Evolutionary conservation across 2,329 filamentous ascomycete species (phyloP).

Genomic region (Diaporthe nobilis): DNA sequence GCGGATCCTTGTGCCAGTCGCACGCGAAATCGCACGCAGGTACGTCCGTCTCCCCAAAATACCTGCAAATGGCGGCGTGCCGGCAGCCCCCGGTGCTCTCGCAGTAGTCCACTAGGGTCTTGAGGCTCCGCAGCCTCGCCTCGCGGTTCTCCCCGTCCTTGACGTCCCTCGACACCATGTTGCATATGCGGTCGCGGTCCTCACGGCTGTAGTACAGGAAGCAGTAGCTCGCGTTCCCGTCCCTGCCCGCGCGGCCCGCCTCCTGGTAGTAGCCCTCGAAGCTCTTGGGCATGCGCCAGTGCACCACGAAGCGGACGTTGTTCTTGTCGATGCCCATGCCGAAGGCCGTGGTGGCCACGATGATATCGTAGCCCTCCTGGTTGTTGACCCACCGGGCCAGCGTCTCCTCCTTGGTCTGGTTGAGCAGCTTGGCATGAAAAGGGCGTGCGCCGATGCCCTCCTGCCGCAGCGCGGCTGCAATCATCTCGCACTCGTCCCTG

Average conservation of each 20-base stretch:
- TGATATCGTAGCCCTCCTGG: slow-evolving; percentile 85
- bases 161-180: slow-evolving; percentile 65
- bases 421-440: slow-evolving; percentile 79
- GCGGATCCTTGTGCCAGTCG: slow-evolving; percentile 81
- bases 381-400: slow-evolving; percentile 81
- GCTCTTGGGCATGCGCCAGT: slow-evolving; percentile 94
- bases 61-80: slow-evolving; percentile 80
- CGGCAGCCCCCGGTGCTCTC: slow-evolving; percentile 82
- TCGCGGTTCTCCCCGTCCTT: slow-evolving; percentile 59
- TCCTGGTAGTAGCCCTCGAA: slow-evolving; percentile 98
- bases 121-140: slow-evolving; percentile 73
- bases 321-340: slow-evolving; percentile 99
- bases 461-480: slow-evolving; percentile 75
- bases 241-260: slow-evolving; percentile 89
- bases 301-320: slow-evolving; percentile 92
- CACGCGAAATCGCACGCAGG: slow-evolving; percentile 81
- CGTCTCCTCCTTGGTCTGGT: slow-evolving; percentile 79
- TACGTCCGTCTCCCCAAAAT: slow-evolving; percentile 78
- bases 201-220: slow-evolving; percentile 93
- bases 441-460: slow-evolving; percentile 81
- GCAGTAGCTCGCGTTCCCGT: slow-evolving; percentile 88
- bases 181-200: slow-evolving; percentile 82
- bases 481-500: slow-evolving; percentile 79
- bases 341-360: slow-evolving; percentile 95
- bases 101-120: slow-evolving; percentile 83